phyloP scores from a whole-genome alignment of 345 rosid species.

The Gossypium longicalyx region DNA sequence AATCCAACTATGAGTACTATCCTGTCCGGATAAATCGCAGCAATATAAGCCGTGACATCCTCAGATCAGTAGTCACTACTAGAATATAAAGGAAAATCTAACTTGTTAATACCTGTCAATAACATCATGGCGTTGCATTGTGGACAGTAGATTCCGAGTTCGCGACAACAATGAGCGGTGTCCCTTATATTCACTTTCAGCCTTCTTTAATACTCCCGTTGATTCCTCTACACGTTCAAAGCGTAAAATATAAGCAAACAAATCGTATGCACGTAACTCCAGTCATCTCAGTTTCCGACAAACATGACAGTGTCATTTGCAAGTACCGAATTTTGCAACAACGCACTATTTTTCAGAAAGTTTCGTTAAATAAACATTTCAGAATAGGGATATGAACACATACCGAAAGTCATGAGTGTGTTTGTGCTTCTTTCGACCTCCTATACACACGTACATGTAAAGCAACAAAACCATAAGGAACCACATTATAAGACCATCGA shows the following conservation, averaged over 20 bases:
- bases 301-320: neutral
- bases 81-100: neutral
- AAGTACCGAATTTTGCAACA: neutral
- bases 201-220: constrained; percentile 65
- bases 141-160: constrained; percentile 79
- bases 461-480: constrained; percentile 1
- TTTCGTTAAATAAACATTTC: neutral
- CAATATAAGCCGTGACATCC: constrained; percentile 17
- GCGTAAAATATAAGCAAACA: neutral
- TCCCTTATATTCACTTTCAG: constrained; percentile 95
- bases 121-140: constrained; percentile 90
- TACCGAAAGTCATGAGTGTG: constrained; percentile 77
- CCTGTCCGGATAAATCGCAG: constrained; percentile 37
- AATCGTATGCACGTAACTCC: neutral
- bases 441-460: constrained; percentile 35
- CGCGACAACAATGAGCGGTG: constrained; percentile 77
- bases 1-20: constrained; percentile 61
- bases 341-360: neutral
- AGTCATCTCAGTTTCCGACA: neutral
- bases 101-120: constrained; percentile 54
- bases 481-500: neutral
- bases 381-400: constrained; percentile 28
- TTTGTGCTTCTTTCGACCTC: constrained; percentile 90
- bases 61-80: neutral
- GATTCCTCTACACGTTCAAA: constrained; percentile 63